A percentile compares a stretch with the other conserved stretches of the same genome.
Evolutionary conservation across 2,329 filamentous ascomycete genomes (phyloP).

Genomic region (Cercospora janseana): DNA sequence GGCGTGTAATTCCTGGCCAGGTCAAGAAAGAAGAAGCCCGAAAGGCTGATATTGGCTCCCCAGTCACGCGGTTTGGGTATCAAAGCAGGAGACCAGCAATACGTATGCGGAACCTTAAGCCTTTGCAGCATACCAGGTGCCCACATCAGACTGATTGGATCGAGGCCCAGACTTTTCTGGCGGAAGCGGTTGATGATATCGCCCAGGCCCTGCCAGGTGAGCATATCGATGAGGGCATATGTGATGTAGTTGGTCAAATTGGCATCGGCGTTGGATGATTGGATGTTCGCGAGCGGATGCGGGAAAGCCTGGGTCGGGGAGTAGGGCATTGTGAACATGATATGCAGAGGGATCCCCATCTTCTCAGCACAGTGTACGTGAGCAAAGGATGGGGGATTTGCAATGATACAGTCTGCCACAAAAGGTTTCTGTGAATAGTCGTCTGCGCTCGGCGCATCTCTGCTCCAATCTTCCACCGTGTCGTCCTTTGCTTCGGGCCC

Average conservation of each 20-base stretch:
- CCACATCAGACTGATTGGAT: constrained; percentile 75
- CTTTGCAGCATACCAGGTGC: constrained; percentile 76
- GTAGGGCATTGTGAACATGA: constrained; percentile 98
- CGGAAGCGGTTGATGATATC: constrained; percentile 89
- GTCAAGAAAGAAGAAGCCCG: constrained; percentile 74
- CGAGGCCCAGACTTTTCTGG: constrained; percentile 69
- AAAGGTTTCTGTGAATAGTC: constrained; percentile 60
- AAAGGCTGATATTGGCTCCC: constrained; percentile 67
- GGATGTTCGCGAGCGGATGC: constrained; percentile 80
- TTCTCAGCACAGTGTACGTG: constrained; percentile 75
- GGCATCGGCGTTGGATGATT: constrained; percentile 70
- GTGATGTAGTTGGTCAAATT: constrained; percentile 79
- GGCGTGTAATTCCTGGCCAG: constrained; percentile 66
- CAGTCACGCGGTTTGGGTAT: constrained; percentile 79
- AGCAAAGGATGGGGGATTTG: constrained; percentile 74
- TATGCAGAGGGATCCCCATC: constrained; percentile 69
- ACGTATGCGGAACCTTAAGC: constrained; percentile 78
- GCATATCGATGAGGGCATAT: constrained; percentile 82
- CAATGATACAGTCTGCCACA: constrained; percentile 78
- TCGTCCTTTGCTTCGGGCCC: constrained; percentile 37
- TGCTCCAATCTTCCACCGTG: constrained; percentile 51
- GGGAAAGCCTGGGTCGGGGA: constrained; percentile 81
- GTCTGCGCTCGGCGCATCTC: constrained; percentile 37
- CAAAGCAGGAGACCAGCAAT: constrained; percentile 83
- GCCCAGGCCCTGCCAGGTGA: constrained; percentile 89